Evolutionary conservation across 371 early-diverging fungal species (phyloP).

Genomic region (Mortierella sp.): DNA sequence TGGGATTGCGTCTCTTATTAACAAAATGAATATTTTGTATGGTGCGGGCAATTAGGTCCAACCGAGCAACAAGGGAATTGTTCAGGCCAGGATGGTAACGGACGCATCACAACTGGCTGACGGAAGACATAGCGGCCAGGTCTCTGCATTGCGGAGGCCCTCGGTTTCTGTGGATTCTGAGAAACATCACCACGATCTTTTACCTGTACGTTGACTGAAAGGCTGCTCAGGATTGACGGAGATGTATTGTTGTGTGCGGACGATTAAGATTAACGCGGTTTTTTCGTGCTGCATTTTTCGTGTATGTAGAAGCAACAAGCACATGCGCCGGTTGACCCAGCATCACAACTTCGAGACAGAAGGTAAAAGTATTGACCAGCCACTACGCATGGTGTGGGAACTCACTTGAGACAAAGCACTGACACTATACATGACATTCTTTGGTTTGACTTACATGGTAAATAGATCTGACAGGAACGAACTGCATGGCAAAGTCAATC

Average conservation of each 20-base stretch:
- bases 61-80: neutral
- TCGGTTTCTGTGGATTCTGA: neutral
- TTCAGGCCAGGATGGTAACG: constrained; percentile 21
- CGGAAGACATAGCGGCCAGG: neutral
- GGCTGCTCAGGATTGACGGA: neutral
- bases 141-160: neutral
- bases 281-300: neutral
- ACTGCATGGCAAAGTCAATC: neutral
- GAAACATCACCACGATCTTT: neutral
- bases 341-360: neutral
- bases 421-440: neutral
- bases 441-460: neutral
- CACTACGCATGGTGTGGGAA: neutral
- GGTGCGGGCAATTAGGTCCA: constrained; percentile 3
- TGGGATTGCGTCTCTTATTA: neutral
- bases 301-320: neutral
- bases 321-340: neutral
- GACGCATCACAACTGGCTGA: neutral
- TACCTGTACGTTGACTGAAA: neutral
- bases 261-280: neutral
- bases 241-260: neutral
- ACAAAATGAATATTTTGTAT: neutral
- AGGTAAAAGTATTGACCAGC: neutral
- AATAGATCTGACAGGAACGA: neutral
- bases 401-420: neutral